phyloP scores from a whole-genome alignment of 495 filamentous ascomycete genomes.

The Pseudomonodictys pantanalensis region DNA sequence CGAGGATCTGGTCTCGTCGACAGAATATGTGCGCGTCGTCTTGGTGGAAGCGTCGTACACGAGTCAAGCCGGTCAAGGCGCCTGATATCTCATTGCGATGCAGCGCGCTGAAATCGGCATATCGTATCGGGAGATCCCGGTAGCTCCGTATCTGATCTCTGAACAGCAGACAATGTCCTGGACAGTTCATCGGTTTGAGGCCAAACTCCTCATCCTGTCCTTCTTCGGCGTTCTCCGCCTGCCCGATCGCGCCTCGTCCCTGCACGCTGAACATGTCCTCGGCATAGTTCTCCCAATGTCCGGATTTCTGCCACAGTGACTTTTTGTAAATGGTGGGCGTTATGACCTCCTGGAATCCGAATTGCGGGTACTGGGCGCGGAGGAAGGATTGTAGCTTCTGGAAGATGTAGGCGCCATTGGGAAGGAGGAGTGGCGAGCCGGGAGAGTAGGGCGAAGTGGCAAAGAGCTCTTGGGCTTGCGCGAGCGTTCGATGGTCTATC shows the following conservation, averaged over 20 bases:
- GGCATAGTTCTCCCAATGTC: constrained; percentile 90
- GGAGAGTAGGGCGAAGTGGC: constrained; percentile 76
- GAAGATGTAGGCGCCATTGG: constrained; percentile 80
- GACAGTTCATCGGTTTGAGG: constrained; percentile 96
- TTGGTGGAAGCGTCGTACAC: constrained; percentile 91
- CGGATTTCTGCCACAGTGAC: constrained; percentile 81
- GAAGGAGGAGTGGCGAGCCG: constrained; percentile 84
- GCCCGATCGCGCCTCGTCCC: constrained; percentile 54
- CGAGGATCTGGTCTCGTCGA: constrained; percentile 73
- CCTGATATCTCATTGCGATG: constrained; percentile 91
- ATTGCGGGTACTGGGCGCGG: constrained; percentile 78
- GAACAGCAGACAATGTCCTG: constrained; percentile 90
- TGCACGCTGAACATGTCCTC: constrained; percentile 94
- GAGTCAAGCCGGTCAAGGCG: constrained; percentile 78
- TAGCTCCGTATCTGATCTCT: constrained; percentile 68
- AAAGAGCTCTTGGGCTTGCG: constrained; percentile 71
- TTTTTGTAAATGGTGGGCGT: constrained; percentile 94
- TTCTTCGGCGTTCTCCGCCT: constrained; percentile 39
- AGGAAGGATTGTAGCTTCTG: constrained; percentile 84
- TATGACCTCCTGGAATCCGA: constrained; percentile 88
- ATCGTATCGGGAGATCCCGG: constrained; percentile 81
- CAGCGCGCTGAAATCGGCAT: constrained; percentile 88
- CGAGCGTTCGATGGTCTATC: constrained; percentile 68
- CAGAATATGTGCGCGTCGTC: constrained; percentile 97
- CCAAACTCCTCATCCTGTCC: constrained; percentile 78